Conservation (phyloP, 2,329 filamentous ascomycete genomes). For the Sclerotinia minor region DNA sequence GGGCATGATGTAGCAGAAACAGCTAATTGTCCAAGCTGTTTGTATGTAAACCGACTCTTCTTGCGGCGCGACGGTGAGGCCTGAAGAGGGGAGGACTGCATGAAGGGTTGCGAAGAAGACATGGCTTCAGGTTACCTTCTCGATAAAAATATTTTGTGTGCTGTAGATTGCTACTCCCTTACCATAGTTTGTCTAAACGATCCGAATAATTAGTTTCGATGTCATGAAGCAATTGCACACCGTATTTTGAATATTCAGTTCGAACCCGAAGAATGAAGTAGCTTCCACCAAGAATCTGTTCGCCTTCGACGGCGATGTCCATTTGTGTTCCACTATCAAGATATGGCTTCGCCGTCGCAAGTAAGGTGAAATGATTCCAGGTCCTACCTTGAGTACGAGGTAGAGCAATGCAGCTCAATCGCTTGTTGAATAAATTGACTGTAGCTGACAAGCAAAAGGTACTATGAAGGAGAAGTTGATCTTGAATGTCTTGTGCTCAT, state of each 20-base stretch:
- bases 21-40: slow-evolving; percentile 75
- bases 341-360: neutral
- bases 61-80: slow-evolving; percentile 30
- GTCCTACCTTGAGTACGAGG: neutral
- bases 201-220: neutral
- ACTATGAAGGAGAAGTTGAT: neutral
- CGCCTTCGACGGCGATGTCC: neutral
- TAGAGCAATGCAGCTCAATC: neutral
- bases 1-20: slow-evolving; percentile 71
- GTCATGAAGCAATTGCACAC: neutral
- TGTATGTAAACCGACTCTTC: slow-evolving; percentile 78
- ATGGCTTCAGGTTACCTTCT: slow-evolving; percentile 32
- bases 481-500: neutral
- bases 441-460: neutral
- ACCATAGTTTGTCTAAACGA: neutral
- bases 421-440: neutral
- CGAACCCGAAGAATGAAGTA: neutral
- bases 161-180: neutral
- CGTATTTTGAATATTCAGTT: neutral
- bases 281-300: neutral
- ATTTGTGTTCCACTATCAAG: neutral
- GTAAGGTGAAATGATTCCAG: neutral
- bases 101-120: slow-evolving; percentile 51
- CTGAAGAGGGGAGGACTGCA: slow-evolving; percentile 48
- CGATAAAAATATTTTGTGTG: neutral